Base-by-base conservation (phyloP, 208 protist genomes). In the Borovskyia barvae region DNA sequence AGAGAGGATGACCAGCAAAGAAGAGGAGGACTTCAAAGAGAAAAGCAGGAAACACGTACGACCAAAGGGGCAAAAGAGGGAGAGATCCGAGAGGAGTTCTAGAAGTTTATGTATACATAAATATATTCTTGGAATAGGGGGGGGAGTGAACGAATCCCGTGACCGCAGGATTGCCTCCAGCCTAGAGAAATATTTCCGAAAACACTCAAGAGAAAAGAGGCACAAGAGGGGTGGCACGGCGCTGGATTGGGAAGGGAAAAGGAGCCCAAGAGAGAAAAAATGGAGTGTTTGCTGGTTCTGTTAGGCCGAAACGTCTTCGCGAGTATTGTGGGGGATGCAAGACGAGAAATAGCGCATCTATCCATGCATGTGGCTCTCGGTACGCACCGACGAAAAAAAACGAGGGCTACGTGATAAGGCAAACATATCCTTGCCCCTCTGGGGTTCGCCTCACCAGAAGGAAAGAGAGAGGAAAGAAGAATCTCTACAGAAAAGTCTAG, bases 171-270 rank as follows among this genome's bases (percentile, higher is more conserved):
- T 15, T 54, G 57, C 48, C 50, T 45, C 33, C 25, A 57, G 5
- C 5, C 28, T 12, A 24, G 65, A 70, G 36, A 47, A 60, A 47
- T 61, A 48, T 29, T 58, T 29, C 22, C 11, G 11, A 11, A 11
- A 19, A 40, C 47, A 61, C 15, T 49, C 30, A 35, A 33, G 35
- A 46, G 33, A 33, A 60, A 20, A 36, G 30, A 48, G 15, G 41
- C 4, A 33, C n/a, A 45, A 11, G 24, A 42, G 29, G 40, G 25
- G 26, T 1, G 24, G 22, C 4, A 8, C 20, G 11, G 12, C 15
- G 33, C 0, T 57, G 5, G 9, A 17, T 46, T 4, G 35, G 49
- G 2, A 26, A 41, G 25, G 49, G 1, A 1, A 55, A 41, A 9
- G 30, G 22, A 30, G 43, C 32, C 17, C 6, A 17, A 15, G 43